Base-by-base conservation (phyloP, 768 basidiomycete species). In the Pleurotus giganteus region DNA sequence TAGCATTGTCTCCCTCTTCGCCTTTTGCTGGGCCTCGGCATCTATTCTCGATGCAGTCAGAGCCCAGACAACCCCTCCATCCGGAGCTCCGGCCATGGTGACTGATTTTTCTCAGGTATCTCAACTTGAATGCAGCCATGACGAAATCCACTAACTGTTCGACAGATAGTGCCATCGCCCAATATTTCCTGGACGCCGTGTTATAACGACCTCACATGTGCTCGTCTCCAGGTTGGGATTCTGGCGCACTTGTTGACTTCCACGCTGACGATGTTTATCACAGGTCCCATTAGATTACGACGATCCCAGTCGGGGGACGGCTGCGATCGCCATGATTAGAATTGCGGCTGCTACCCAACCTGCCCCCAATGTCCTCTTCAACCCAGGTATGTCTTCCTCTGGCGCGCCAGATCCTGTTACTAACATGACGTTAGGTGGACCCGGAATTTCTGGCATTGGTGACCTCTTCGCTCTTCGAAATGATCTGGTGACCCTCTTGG, bases 221-320 rank as follows among this genome's bases (percentile, higher is more conserved):
- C 19, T 24, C 44, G 44, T 17, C 26, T 45, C 4, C 9, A 45
- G 24, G 44, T 45, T 15, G 39, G 5, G 15, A 6, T 6, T 21
- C 5, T 5, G 7, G 19, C 31, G 31, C 17, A 6, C 6, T 41
- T 13, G 7, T 5, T 15, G 12, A 28, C 9, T 26, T 7, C 44
- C 12, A 4, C 12, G 9, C 26, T 26, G 19, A 15, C 7, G n/a
- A 27, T 28, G 12, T 21, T 8, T 21, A 9, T 12, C 11, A 13
- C 28, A 80, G 78, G 77, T 78, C 11, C 77, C 78, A 15, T 59
- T 80, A 32, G 70, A 80, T 57, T 74, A 81, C 47, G 71, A 71
- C 1, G 66, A 74, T 4, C 72, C 75, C 2, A 32, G 61, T 13
- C 72, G 71, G 6, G 65, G 58, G 12, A 66, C 67, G 53, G 76